Evolutionary conservation across 768 basidiomycete species (phyloP).

Genomic region (Trametes gibbosa): DNA sequence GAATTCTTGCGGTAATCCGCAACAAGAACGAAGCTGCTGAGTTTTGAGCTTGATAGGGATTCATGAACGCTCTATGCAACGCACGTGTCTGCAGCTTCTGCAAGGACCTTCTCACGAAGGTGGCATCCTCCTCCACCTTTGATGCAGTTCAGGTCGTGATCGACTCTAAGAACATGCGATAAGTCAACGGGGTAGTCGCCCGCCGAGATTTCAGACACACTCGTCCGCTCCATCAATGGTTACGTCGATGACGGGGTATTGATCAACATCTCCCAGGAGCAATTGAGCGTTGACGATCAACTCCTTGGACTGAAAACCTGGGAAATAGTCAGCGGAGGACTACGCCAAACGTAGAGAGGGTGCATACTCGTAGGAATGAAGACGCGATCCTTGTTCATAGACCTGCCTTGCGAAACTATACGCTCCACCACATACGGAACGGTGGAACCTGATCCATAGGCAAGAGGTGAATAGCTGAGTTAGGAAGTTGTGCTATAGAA

Average conservation of each 20-base stretch:
- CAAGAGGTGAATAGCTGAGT: conserved; percentile 4
- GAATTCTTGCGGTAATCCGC: conserved; percentile 97
- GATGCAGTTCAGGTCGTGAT: conserved; percentile 83
- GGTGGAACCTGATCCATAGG: conserved; percentile 64
- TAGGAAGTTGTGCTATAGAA: background rate
- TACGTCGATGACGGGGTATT: conserved; percentile 89
- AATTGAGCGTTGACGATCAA: conserved; percentile 82
- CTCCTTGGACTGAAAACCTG: conserved; percentile 93
- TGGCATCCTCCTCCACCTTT: conserved; percentile 98
- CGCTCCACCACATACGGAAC: conserved; percentile 97
- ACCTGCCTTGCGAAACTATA: conserved; percentile 78
- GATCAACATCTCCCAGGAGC: conserved; percentile 83
- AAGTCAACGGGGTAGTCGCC: no score
- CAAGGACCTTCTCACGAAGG: conserved; percentile 93
- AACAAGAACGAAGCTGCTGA: conserved; percentile 70
- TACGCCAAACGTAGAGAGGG: background rate
- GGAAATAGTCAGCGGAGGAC: conserved; percentile 13
- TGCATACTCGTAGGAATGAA: conserved; percentile 82
- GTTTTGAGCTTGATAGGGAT: conserved; percentile 26
- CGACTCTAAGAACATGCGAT: conserved; percentile 56
- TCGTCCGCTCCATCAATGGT: conserved; percentile 98
- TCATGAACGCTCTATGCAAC: conserved; percentile 25
- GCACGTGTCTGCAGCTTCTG: conserved; percentile 88
- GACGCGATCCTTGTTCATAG: conserved; percentile 73
- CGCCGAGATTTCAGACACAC: conserved; percentile 44